Evolutionary conservation across 345 rosid genomes (phyloP).

Genomic region (Hirschfeldia incana): DNA sequence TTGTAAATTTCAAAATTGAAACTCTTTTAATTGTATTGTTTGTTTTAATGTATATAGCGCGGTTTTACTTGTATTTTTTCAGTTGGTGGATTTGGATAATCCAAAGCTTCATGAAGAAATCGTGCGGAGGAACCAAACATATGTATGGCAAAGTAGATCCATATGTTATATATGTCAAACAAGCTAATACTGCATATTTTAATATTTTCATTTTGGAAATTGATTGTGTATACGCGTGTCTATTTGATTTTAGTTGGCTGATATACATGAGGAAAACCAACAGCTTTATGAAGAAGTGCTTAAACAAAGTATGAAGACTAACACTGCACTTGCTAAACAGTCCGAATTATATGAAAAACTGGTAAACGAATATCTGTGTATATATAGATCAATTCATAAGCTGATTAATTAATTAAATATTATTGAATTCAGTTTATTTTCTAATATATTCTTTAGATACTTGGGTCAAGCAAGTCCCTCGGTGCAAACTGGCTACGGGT

Average conservation of each 20-base stretch:
- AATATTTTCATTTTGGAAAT: background rate
- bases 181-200: background rate
- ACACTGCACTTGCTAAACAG: background rate
- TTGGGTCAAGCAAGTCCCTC: background rate
- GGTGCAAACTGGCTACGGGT: background rate
- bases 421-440: background rate
- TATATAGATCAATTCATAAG: background rate
- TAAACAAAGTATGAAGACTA: background rate
- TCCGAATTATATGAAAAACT: background rate
- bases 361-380: background rate
- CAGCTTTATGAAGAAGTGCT: background rate
- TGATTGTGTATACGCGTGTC: background rate
- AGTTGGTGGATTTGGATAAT: background rate
- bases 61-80: background rate
- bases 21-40: background rate
- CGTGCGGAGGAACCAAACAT: background rate
- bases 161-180: background rate
- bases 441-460: background rate
- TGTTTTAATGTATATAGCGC: background rate
- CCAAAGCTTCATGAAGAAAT: background rate
- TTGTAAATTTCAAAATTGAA: background rate
- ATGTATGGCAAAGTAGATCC: background rate
- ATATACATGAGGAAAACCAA: background rate
- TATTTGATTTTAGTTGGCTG: background rate
- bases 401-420: background rate